Evolutionary conservation across 306 rosid species (phyloP).

Genomic region (Cucumis cinereus): DNA sequence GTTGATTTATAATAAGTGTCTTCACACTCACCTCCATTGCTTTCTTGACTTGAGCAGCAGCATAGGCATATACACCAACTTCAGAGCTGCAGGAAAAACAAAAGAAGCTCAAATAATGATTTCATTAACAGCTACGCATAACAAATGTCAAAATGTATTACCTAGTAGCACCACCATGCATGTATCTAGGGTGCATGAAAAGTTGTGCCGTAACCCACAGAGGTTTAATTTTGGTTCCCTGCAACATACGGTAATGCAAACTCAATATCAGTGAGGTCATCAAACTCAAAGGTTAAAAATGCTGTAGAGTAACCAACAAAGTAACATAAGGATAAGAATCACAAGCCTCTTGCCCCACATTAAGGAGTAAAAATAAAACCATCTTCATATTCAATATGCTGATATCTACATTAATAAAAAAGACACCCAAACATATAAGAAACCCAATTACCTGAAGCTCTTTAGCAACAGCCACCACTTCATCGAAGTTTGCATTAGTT

Average conservation of each 20-base stretch:
- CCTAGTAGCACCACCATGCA: slow-evolving; percentile 99
- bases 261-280: not conserved
- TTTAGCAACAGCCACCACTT: slow-evolving; percentile 74
- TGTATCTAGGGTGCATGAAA: slow-evolving; percentile 88
- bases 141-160: slow-evolving; percentile 17
- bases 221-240: slow-evolving; percentile 58
- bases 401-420: not conserved
- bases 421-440: not conserved
- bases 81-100: slow-evolving; percentile 53
- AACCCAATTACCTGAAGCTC: slow-evolving; percentile 64
- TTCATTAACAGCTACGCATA: not conserved
- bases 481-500: slow-evolving; percentile 82
- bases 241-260: not conserved
- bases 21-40: slow-evolving; percentile 67
- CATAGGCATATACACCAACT: slow-evolving; percentile 70
- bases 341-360: not conserved
- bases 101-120: not conserved
- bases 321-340: not conserved
- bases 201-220: slow-evolving; percentile 97
- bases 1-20: not conserved
- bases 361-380: not conserved
- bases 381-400: not conserved
- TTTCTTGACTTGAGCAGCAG: slow-evolving; percentile 98
- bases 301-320: not conserved
- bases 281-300: not conserved